Base-by-base conservation (phyloP, 352 stramenopile genomes). In the Globisporangium okanoganense region DNA sequence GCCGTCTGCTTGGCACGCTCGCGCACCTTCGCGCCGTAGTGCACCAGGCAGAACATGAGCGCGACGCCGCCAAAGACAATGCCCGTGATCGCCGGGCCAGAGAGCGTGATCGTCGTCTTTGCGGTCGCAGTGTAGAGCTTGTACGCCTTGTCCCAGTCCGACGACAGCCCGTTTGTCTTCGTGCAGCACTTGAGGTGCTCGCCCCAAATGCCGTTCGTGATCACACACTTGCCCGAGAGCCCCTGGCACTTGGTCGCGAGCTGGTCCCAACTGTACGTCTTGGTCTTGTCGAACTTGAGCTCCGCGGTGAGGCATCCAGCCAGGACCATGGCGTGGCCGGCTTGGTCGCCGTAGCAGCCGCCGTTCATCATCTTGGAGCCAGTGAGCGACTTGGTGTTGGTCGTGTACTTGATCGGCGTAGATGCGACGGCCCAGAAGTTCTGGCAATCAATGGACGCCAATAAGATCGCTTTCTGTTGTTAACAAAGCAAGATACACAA, bases 11-110 rank as follows among this genome's bases (percentile, higher is more conserved):
- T 73, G 38, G 86, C 86, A 40, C 86, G 82, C 56, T 91, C 79
- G 50, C 85, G 86, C 40, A 87, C 81, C 79, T 92, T 94, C 44
- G 82, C 79, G 36, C 86, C 86, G 64, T 85, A 93, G 67, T 95
- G 86, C 61, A 95, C 79, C 54, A 91, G 62, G 16, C 72, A 83
- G 73, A 95, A 81, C 51, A 95, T 72, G 50, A 95, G 73, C 22
- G 66, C 77, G n/a, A 95, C 86, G 48, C 84, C 84, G 31, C 79
- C 84, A 64, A 95, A 90, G 9, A 95, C 86, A 56, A 95, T 94
- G 52, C 27, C 79, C 33, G 76, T 85, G 62, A 95, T 87, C 5
- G 82, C 84, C 1, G 84, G 67, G 2, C 86, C 86, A 48, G 80
- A 83, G 16, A 95, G 64, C 14, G 67, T 77, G 31, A 88, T 83